phyloP scores from a whole-genome alignment of 805 yeast species.

The Ogataea polymorpha region DNA sequence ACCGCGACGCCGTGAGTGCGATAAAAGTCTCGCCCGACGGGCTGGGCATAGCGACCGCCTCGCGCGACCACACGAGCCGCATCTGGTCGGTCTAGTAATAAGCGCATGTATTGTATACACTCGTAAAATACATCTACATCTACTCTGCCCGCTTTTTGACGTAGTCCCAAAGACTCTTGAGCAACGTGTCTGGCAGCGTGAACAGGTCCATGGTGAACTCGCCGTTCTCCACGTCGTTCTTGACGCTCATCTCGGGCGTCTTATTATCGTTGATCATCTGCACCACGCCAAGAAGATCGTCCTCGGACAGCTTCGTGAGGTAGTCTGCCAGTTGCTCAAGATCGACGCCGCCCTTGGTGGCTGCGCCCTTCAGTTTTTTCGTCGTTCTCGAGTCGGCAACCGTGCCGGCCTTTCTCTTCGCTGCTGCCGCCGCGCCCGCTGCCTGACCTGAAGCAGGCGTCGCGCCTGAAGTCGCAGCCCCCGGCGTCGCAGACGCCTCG shows the following conservation, averaged over 20 bases:
- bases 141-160: slow-evolving; percentile 62
- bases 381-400: slow-evolving; percentile 36
- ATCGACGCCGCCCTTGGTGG: slow-evolving; percentile 76
- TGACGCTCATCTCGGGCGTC: slow-evolving; percentile 92
- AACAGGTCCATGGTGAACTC: slow-evolving; percentile 95
- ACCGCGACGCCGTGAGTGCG: slow-evolving; percentile 56
- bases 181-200: slow-evolving; percentile 85
- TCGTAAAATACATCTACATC: slow-evolving; percentile 9
- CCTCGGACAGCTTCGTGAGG: slow-evolving; percentile 83
- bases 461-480: slow-evolving; percentile 21
- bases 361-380: slow-evolving; percentile 52
- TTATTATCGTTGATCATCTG: slow-evolving; percentile 97
- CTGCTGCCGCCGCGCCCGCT: slow-evolving; percentile 8
- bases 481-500: slow-evolving; percentile 32
- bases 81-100: slow-evolving; percentile 48
- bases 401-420: slow-evolving; percentile 13
- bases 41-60: slow-evolving; percentile 68
- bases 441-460: slow-evolving; percentile 7
- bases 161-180: slow-evolving; percentile 93
- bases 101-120: slow-evolving; percentile 12
- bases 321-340: slow-evolving; percentile 89
- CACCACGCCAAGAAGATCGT: slow-evolving; percentile 89
- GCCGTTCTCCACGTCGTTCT: slow-evolving; percentile 94
- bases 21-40: slow-evolving; percentile 74
- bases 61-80: slow-evolving; percentile 74